Percentiles rank a stretch among this genome's conserved stretches.
These are phyloP conservation scores for Exophiala xenobiotica DNA, from an alignment of 2,329 filamentous ascomycete genomes.

Conservation along the genomic window DNA sequence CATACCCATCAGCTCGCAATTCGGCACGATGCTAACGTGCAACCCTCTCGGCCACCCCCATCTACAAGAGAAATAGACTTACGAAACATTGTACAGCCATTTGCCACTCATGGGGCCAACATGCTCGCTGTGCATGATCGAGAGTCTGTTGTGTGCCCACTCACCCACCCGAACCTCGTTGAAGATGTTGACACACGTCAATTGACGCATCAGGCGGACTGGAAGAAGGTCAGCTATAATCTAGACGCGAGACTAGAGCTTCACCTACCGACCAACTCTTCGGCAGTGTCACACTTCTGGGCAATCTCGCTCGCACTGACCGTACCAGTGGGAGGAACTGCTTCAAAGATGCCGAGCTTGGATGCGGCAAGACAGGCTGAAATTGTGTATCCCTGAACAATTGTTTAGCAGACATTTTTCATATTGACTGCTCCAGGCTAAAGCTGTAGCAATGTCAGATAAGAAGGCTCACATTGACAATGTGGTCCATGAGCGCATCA, in stretches of 20 bases:
- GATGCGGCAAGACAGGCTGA: constrained; percentile 24
- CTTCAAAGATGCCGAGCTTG: constrained; percentile 29
- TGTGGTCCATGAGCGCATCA: constrained; percentile 16
- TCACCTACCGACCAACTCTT: constrained; percentile 31
- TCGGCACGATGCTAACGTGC: too few relatives aligned
- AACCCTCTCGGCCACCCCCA: too few relatives aligned
- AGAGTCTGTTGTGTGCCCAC: constrained; percentile 34
- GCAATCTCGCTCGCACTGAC: constrained; percentile 30
- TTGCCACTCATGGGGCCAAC: constrained; percentile 9
- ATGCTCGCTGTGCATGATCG: constrained; percentile 24
- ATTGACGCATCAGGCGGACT: constrained; percentile 31
- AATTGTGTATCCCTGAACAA: constrained; percentile 11
- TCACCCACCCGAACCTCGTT: constrained; percentile 31
- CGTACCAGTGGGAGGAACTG: constrained; percentile 31
- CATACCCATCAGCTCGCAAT: background rate
- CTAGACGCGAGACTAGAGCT: background rate
- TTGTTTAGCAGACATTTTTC: background rate
- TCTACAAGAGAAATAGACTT: constrained; percentile 1
- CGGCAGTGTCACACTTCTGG: constrained; percentile 22
- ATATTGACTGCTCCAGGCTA: too few relatives aligned
- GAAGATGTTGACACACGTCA: constrained; percentile 34
- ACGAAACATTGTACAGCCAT: constrained; percentile 11
- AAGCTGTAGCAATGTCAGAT: too few relatives aligned
- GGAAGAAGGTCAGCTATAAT: background rate
- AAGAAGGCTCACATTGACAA: constrained; percentile 14